A percentile compares a stretch with the other conserved stretches of the same genome.
Evolutionary conservation across 2,329 filamentous ascomycete species (phyloP).

Genomic region (Aureobasidium sp.): DNA sequence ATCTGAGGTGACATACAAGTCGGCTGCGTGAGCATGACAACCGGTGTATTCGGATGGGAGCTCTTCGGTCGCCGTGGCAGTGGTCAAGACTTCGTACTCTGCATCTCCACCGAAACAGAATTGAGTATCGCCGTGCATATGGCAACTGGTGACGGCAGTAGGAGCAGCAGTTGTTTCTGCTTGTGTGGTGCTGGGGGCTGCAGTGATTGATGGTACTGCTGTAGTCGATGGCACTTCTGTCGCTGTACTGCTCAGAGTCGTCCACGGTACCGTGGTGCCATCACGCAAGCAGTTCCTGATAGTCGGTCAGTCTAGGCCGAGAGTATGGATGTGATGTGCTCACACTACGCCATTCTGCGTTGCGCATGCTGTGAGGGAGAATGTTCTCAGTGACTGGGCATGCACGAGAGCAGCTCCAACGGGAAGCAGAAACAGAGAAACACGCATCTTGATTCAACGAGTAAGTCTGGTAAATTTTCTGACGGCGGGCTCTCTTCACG

Average conservation of each 20-base stretch:
- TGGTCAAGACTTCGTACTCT: slow-evolving; percentile 37
- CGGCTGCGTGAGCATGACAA: slow-evolving; percentile 53
- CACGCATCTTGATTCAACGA: neutral
- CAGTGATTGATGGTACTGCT: neutral
- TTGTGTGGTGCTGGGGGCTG: neutral
- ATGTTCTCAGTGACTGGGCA: neutral
- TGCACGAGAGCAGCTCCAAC: neutral
- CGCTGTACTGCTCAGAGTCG: neutral
- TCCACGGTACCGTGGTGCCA: slow-evolving; percentile 1
- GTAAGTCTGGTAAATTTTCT: neutral
- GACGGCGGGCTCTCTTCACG: neutral
- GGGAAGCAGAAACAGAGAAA: neutral
- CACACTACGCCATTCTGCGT: slow-evolving; percentile 2
- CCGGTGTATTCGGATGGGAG: slow-evolving; percentile 54
- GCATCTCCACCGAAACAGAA: slow-evolving; percentile 37
- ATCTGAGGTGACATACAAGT: slow-evolving; percentile 39
- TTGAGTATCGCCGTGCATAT: slow-evolving; percentile 39
- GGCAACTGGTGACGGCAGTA: slow-evolving; percentile 29
- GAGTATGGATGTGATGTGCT: neutral
- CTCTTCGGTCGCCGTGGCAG: slow-evolving; percentile 47
- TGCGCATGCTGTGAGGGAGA: neutral
- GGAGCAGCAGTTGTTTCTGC: neutral
- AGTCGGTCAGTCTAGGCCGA: neutral
- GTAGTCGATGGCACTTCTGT: neutral
- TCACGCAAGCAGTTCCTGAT: slow-evolving; percentile 5